Base-by-base conservation (phyloP, 768 basidiomycete species). In the Pleurotus eryngii region DNA sequence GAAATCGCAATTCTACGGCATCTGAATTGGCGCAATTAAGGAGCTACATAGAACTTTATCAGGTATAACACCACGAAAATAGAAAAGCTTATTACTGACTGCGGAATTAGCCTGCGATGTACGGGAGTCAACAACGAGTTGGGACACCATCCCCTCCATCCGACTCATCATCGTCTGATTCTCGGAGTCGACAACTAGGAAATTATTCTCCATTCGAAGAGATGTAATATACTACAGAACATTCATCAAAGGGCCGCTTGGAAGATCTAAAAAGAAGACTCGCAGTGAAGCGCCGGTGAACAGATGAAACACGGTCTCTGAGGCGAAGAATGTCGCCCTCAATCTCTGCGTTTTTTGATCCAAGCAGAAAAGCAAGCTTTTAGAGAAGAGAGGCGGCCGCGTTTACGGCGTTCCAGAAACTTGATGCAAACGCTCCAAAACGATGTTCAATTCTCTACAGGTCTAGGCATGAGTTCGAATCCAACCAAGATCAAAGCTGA, bases 161-260 rank as follows among this genome's bases (percentile, higher is more conserved):
- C 7, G 30, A 35, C 3, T 35, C 30, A 35, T 35, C 30, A 35
- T 35, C 7, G 49, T 37, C 20, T 15, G 49, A 8, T 50, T 50
- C 30, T 50, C 49, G 24, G 30, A 35, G 15, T 50, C 38, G 7
- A 38, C 30, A 50, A 50, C 49, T 9, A 50, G 26, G 2, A 50
- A 15, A 24, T 22, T 50, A 6, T 50, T 50, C 49, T 50, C 49
- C 49, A 50, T 50, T n/a, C 49, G 49, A 27, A 50, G 30, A n/a
- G 49, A 50, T 7, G 49, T 50, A 2, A 50, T 50, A 37, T 50
- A 50, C 49, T 50, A 0, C 18, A 4, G 37, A 22, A 50, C n/a
- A n/a, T n/a, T 18, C 8, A 12, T 49, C n/a, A 30, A 24, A 24
- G 22, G 2, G 22, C 22, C 22, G 22, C 22, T 2, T 24, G 22